These are phyloP conservation scores for Bremia lactucae DNA, from an alignment of 352 stramenopile species.

Conservation along the genomic window DNA sequence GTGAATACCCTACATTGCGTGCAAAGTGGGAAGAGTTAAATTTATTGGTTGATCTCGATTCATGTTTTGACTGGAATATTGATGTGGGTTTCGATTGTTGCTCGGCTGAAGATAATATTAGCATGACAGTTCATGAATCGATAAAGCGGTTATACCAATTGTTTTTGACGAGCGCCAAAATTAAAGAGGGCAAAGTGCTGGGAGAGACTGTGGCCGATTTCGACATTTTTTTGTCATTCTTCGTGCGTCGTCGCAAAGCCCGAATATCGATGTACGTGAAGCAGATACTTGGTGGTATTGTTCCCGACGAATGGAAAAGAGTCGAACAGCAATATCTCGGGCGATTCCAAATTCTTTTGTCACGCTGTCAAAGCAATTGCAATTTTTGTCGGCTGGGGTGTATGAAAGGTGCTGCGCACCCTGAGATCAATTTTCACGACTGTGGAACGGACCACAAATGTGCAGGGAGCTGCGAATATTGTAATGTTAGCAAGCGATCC, in stretches of 20 bases:
- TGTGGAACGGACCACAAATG: conserved; percentile 47
- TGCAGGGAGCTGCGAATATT: conserved; percentile 38
- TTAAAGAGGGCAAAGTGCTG: conserved; percentile 11
- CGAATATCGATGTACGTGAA: conserved; percentile 35
- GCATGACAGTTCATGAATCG: conserved; percentile 9
- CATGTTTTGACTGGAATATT: conserved; percentile 29
- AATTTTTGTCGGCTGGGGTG: conserved; percentile 43
- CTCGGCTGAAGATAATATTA: conserved; percentile 6
- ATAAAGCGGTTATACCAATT: conserved; percentile 24
- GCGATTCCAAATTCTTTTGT: conserved; percentile 37
- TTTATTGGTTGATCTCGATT: conserved; percentile 8
- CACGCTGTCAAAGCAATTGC: conserved; percentile 49
- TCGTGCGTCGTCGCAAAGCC: conserved; percentile 44
- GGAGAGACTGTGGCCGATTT: conserved; percentile 28
- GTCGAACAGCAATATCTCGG: conserved; percentile 37
- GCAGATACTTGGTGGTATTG: conserved; percentile 24
- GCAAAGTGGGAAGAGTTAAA: conserved; percentile 26
- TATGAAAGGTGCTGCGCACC: conserved; percentile 42
- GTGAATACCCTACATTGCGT: conserved; percentile 19
- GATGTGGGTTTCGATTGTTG: conserved; percentile 34
- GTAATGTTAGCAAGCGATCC: conserved; percentile 12
- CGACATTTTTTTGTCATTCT: conserved; percentile 43
- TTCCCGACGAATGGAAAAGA: conserved; percentile 36
- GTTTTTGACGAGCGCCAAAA: conserved; percentile 14
- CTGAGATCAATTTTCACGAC: conserved; percentile 20